These are phyloP conservation scores for Boletus vermiculosoides DNA, from an alignment of 768 basidiomycete genomes.

Conservation along the genomic window DNA sequence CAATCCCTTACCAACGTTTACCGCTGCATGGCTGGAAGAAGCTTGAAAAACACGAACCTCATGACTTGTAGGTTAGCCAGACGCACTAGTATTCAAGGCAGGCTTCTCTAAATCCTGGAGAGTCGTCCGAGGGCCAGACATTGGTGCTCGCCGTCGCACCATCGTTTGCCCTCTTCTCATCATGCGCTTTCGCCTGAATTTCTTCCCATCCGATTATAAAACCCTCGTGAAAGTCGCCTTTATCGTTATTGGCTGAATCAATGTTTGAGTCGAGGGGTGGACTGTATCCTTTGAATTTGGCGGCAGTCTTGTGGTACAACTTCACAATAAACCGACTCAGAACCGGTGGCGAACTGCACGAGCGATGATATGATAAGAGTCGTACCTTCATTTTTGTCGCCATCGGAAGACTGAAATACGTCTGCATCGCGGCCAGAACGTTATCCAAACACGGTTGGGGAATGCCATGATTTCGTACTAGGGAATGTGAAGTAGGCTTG, in stretches of 20 bases:
- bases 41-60: slow-evolving; percentile 22
- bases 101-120: slow-evolving; percentile 57
- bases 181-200: slow-evolving; percentile 28
- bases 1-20: slow-evolving; percentile 51
- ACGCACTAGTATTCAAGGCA: slow-evolving; percentile 68
- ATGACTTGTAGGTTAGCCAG: slow-evolving; percentile 15
- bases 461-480: slow-evolving; percentile 79
- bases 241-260: slow-evolving; percentile 56
- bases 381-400: slow-evolving; percentile 66
- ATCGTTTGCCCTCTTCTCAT: slow-evolving; percentile 35
- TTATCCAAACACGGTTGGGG: slow-evolving; percentile 46
- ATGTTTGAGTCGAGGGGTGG: slow-evolving; percentile 71
- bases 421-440: slow-evolving; percentile 48
- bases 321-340: slow-evolving; percentile 26
- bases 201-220: slow-evolving; percentile 83
- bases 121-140: slow-evolving; percentile 69
- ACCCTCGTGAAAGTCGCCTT: slow-evolving; percentile 90
- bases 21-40: slow-evolving; percentile 46
- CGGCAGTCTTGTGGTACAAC: slow-evolving; percentile 65
- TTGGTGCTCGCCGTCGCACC: slow-evolving; percentile 71
- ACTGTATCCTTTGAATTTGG: slow-evolving; percentile 78
- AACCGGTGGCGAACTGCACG: background rate
- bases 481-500: background rate
- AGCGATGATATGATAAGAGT: background rate
- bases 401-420: slow-evolving; percentile 65